Evolutionary conservation across 2,329 filamentous ascomycete species (phyloP).

Genomic region (Penicillium sumatraense): DNA sequence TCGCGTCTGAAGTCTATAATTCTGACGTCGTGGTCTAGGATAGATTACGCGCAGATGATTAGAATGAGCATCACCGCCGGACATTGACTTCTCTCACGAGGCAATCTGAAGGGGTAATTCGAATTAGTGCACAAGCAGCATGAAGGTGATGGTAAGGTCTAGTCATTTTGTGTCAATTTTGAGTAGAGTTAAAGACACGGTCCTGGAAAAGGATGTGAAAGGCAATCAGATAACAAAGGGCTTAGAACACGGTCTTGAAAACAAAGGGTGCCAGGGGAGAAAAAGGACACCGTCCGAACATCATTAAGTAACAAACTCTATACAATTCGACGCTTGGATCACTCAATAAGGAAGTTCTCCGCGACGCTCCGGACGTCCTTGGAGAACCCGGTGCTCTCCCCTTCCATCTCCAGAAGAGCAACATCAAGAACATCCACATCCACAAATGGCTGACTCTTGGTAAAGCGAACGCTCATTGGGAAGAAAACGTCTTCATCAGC

Average conservation of each 20-base stretch:
- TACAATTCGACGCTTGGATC: slow-evolving; percentile 34
- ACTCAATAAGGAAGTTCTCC: slow-evolving; percentile 52
- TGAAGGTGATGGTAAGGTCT: slow-evolving; percentile 7
- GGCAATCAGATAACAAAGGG: slow-evolving; percentile 16
- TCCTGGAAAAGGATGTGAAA: slow-evolving; percentile 3
- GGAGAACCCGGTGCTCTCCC: slow-evolving; percentile 49
- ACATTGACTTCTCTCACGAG: neutral
- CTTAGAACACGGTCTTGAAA: slow-evolving; percentile 28
- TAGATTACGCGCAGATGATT: slow-evolving; percentile 26
- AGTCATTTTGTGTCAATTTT: slow-evolving; percentile 22
- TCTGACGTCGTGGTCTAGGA: slow-evolving; percentile 23
- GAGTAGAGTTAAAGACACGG: slow-evolving; percentile 15
- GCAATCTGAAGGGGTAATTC: neutral
- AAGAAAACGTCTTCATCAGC: slow-evolving; percentile 94
- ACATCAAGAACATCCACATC: slow-evolving; percentile 77
- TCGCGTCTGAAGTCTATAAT: slow-evolving; percentile 19
- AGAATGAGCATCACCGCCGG: slow-evolving; percentile 10
- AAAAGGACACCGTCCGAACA: slow-evolving; percentile 35
- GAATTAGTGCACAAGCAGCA: neutral
- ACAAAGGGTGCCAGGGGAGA: slow-evolving; percentile 6
- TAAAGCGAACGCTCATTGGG: slow-evolving; percentile 92
- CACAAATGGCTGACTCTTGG: slow-evolving; percentile 82
- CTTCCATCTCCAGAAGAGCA: slow-evolving; percentile 50
- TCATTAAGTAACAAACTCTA: slow-evolving; percentile 42
- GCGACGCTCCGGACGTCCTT: slow-evolving; percentile 51